Base-by-base conservation (phyloP, 495 filamentous ascomycete species). In the Lasiosphaeria miniovina region DNA sequence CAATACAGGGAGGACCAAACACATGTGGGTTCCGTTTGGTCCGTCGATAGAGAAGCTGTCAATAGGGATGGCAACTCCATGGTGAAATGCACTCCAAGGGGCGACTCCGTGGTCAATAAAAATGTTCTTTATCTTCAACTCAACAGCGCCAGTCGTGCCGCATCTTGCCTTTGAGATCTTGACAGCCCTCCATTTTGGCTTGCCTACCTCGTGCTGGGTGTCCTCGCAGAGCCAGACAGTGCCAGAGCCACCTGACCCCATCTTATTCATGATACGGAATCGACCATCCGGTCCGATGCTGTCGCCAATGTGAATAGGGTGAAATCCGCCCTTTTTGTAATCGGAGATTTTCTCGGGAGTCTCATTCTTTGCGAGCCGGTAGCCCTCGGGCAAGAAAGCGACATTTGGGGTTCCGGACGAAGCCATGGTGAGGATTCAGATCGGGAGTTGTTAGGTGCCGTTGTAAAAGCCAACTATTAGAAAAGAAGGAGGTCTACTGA, bases 141-240 rank as follows among this genome's bases (percentile, higher is more conserved):
- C 51, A 8, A 4, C n/a, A 8, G 4, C 4, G 32, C 34, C 51
- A 1, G 12, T 17, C 31, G 48, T 8, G 48, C 48, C 48, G 17
- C 24, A 24, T 24, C 24, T 24, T 4, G 51, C 32, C 8, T 53
- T 17, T 4, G 7, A 14, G 51, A 53, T 53, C 14, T 53, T 53
- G 6, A 53, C 7, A 7, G 51, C 51, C 17, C 36, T 53, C 51
- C 51, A 53, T 6, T 34, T 6, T 1, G 12, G 11, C 35, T 53
- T 15, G 1, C 24, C 49, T 36, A n/a, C 8, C 15, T 48, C 31
- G 17, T 32, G 17, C 17, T 49, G 17, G 71, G 62, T 4, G 43
- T 84, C 77, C 3, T 60, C 66, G 40, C 76, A 77, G 55, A 84
- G 71, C 79, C 77, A 84, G 59, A 78, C 71, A 4, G 75, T 83